phyloP scores from a whole-genome alignment of 805 yeast genomes.

The Candida adriatica region DNA sequence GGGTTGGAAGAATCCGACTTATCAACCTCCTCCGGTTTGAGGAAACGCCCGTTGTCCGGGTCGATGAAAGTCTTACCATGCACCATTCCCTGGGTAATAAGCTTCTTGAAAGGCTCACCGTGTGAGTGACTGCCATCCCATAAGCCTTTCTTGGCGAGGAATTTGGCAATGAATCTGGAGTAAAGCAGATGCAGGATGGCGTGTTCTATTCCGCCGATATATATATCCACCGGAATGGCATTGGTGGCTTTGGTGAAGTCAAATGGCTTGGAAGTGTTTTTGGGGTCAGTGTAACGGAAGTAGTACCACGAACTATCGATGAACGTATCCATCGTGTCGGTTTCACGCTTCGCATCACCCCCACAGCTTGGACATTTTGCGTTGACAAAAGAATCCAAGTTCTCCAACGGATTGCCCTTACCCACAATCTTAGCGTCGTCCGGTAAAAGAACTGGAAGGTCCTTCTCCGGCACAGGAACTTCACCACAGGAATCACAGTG shows the following conservation, averaged over 20 bases:
- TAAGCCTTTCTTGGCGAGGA: constrained; percentile 55
- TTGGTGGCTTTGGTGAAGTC: constrained; percentile 38
- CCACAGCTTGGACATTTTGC: constrained; percentile 81
- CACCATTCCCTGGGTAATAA: constrained; percentile 97
- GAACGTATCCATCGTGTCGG: constrained; percentile 98
- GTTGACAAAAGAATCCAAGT: constrained; percentile 60
- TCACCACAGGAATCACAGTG: constrained; percentile 84
- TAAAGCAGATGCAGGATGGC: constrained; percentile 89
- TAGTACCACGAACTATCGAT: constrained; percentile 98
- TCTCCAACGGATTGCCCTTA: constrained; percentile 62
- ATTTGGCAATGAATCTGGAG: constrained; percentile 79
- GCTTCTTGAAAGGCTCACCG: constrained; percentile 76
- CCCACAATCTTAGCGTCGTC: constrained; percentile 40
- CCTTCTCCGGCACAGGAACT: constrained; percentile 85
- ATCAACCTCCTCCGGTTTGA: constrained; percentile 73
- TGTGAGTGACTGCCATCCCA: constrained; percentile 54
- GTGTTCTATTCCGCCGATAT: constrained; percentile 94
- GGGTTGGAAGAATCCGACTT: constrained; percentile 34
- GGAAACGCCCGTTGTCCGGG: constrained; percentile 64
- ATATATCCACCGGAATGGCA: constrained; percentile 79
- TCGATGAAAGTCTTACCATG: constrained; percentile 81
- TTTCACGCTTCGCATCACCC: constrained; percentile 70
- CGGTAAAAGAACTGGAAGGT: constrained; percentile 81
- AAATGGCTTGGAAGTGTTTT: constrained; percentile 53
- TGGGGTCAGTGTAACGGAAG: constrained; percentile 74